Base-by-base conservation (phyloP, 2,329 filamentous ascomycete genomes). In the Elsinoe perseae region DNA sequence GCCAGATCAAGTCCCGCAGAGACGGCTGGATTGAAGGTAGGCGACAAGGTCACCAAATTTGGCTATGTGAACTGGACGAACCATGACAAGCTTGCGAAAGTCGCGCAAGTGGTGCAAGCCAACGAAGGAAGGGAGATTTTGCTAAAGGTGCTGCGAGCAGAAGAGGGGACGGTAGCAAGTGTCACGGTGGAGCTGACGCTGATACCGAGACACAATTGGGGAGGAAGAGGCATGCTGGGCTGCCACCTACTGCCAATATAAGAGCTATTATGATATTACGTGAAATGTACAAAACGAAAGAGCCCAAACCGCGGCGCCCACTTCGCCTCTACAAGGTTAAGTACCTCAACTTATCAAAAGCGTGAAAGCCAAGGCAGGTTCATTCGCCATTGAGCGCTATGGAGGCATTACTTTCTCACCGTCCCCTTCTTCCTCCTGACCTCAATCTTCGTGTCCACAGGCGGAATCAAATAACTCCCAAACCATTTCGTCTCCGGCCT, bases 51-150 rank as follows among this genome's bases (percentile, higher is more conserved):
- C 62, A 83, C 86, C 58, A 85, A 80, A 65, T 96, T 98, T 75
- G 93, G 92, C 60, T 84, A 82, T 64, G 88, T 91, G 40, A 89
- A 92, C 66, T 84, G 80, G 73, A 76, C 81, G 61, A 97, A 97
- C 68, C 86, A 97, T 68, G 90, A 96, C 70, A 83, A 83, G 64
- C 79, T 98, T 43, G 82, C 80, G 62, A 93, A 86, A 72, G 87
- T 98, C 18, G 89, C 85, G n/a, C 87, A 95, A 67, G 85, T 86
- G 57, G 92, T 98, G 0, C 86, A 91, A 67, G 86, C 86, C 61
- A 95, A 89, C 65, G 88, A 95, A 77, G 89, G 86, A 61, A 80
- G 80, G 65, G 77, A 80, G 43, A 80, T 95, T 40, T 73, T 84
- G 14, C 86, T 95, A 56, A 87, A 83, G 66, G 76, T 70, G 10